These are phyloP conservation scores for Solanum rostratum DNA, from an alignment of 257 asterid species.

Conservation along the genomic window DNA sequence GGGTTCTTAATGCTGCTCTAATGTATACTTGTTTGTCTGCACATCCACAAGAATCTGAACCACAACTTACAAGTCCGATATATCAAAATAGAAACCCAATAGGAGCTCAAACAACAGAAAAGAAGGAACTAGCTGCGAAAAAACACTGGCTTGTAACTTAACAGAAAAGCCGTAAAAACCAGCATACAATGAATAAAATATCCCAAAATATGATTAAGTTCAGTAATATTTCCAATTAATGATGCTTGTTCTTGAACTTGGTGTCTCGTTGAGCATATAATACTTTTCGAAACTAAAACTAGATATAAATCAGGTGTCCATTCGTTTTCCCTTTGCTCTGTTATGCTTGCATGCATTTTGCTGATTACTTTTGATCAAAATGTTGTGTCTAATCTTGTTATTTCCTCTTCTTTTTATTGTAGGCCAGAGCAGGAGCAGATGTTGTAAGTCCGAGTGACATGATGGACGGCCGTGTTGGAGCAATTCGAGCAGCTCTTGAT, in stretches of 20 bases:
- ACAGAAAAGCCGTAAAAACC: not conserved
- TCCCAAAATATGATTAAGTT: not conserved
- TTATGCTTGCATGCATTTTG: not conserved
- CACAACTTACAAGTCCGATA: not conserved
- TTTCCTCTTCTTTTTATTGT: not conserved
- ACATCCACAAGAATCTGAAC: not conserved
- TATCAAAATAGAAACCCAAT: not conserved
- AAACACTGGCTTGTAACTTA: not conserved
- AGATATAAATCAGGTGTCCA: not conserved
- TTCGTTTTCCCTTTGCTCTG: not conserved
- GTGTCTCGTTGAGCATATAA: not conserved
- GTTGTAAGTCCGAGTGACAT: constrained; percentile 96
- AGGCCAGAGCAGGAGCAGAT: constrained; percentile 99
- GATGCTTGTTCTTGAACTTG: not conserved
- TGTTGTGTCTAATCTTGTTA: not conserved
- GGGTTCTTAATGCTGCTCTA: not conserved
- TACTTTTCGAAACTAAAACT: not conserved
- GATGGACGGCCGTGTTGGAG: constrained; percentile 99
- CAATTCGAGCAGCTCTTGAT: constrained; percentile 85
- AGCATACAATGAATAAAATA: not conserved
- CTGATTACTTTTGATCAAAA: not conserved
- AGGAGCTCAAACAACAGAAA: not conserved
- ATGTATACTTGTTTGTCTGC: not conserved
- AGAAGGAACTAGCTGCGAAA: not conserved
- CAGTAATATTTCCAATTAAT: not conserved